Evolutionary conservation across 768 basidiomycete species (phyloP).

Genomic region (Dictyophora rubrovolvata): DNA sequence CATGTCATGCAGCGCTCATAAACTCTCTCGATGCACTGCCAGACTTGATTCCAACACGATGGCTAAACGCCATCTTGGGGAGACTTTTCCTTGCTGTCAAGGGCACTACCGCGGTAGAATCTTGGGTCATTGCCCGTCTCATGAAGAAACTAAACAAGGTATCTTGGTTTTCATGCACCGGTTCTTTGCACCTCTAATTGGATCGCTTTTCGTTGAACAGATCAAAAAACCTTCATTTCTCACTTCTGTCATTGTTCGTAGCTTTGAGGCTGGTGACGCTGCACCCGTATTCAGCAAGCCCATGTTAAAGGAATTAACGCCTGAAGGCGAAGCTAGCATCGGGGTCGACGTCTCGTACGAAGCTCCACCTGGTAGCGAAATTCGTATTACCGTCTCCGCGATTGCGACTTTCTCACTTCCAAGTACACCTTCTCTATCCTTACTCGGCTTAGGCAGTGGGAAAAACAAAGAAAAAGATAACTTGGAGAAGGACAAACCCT

Average conservation of each 20-base stretch:
- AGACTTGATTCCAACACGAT: slow-evolving; percentile 94
- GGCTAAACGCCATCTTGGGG: slow-evolving; percentile 92
- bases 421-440: neutral
- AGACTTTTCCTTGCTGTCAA: slow-evolving; percentile 90
- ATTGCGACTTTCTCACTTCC: slow-evolving; percentile 72
- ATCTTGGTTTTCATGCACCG: neutral
- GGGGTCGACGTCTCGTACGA: slow-evolving; percentile 70
- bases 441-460: slow-evolving; percentile 8
- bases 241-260: slow-evolving; percentile 73
- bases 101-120: slow-evolving; percentile 71
- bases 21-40: slow-evolving; percentile 84
- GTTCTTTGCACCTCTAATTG: too few species aligned
- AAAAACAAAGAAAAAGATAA: slow-evolving; percentile 6
- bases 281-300: slow-evolving; percentile 89
- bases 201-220: too few species aligned
- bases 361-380: slow-evolving; percentile 40
- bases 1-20: slow-evolving; percentile 62
- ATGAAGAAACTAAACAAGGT: slow-evolving; percentile 86
- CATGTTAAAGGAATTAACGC: slow-evolving; percentile 95
- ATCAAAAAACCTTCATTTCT: slow-evolving; percentile 85
- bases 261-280: slow-evolving; percentile 79
- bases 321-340: slow-evolving; percentile 85
- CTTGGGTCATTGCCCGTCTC: slow-evolving; percentile 73
- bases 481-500: slow-evolving; percentile 77
- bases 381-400: slow-evolving; percentile 84